Percentiles rank a stretch among this genome's conserved stretches.
These are phyloP conservation scores for Penicillium longicatenatum DNA, from an alignment of 495 filamentous ascomycete genomes.

Conservation along the genomic window DNA sequence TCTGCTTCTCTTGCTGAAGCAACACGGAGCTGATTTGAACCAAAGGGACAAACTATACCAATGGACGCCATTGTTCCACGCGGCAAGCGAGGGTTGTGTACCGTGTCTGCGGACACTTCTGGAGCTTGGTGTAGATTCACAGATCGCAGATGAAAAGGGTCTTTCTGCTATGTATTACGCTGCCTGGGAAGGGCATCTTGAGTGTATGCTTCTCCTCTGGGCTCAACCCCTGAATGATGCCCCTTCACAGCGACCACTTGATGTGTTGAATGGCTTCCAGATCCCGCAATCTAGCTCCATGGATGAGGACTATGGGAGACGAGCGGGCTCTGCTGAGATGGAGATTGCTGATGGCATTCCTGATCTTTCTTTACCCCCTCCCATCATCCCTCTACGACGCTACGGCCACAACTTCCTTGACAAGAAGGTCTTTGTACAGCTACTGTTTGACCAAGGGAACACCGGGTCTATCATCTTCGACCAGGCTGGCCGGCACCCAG, in stretches of 20 bases:
- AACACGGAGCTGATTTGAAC: slow-evolving; percentile 88
- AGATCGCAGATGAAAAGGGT: slow-evolving; percentile 85
- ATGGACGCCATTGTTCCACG: slow-evolving; percentile 96
- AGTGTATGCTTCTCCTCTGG: slow-evolving; percentile 88
- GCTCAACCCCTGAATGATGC: slow-evolving; percentile 39
- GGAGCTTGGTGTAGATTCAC: slow-evolving; percentile 69
- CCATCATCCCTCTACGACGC: slow-evolving; percentile 89
- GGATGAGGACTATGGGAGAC: slow-evolving; percentile 43
- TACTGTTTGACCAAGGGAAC: slow-evolving; percentile 75
- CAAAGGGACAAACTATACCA: slow-evolving; percentile 94
- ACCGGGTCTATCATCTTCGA: slow-evolving; percentile 83
- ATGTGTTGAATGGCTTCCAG: slow-evolving; percentile 38
- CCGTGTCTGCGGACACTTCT: slow-evolving; percentile 79
- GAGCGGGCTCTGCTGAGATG: slow-evolving; percentile 61
- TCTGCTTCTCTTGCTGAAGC: slow-evolving; percentile 74
- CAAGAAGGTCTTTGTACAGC: slow-evolving; percentile 90
- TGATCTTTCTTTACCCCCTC: slow-evolving; percentile 87
- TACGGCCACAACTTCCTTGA: slow-evolving; percentile 99
- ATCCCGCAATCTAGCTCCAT: slow-evolving; percentile 37
- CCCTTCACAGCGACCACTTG: slow-evolving; percentile 34
- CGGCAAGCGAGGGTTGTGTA: slow-evolving; percentile 94
- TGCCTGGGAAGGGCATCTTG: slow-evolving; percentile 94
- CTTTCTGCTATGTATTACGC: slow-evolving; percentile 97
- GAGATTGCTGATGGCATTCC: slow-evolving; percentile 86
- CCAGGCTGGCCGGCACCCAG: slow-evolving; percentile 92